A percentile compares a stretch with the other conserved stretches of the same genome.
Evolutionary conservation across 805 yeast genomes (phyloP).

Genomic region (Komagataella ulmi): DNA sequence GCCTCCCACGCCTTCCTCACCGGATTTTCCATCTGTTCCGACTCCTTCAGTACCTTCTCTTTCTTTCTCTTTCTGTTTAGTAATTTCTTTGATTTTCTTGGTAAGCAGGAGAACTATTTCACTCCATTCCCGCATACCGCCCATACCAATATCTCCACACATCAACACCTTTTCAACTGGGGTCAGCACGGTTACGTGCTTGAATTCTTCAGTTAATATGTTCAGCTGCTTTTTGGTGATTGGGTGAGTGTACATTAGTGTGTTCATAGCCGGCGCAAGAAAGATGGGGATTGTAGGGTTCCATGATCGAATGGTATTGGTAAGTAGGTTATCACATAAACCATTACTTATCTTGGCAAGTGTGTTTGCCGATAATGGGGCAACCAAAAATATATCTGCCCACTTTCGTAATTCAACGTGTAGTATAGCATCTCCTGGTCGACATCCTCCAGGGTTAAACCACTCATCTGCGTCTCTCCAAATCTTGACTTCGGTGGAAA

Average conservation of each 20-base stretch:
- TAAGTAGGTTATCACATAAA: conserved; percentile 80
- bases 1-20: conserved; percentile 18
- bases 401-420: conserved; percentile 92
- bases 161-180: conserved; percentile 93
- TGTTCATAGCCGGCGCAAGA: conserved; percentile 93
- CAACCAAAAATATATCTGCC: conserved; percentile 89
- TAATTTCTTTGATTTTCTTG: conserved; percentile 49
- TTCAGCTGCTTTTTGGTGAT: conserved; percentile 75
- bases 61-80: conserved; percentile 33
- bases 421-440: conserved; percentile 92
- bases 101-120: conserved; percentile 84
- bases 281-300: conserved; percentile 81
- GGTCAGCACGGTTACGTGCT: conserved; percentile 85
- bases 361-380: conserved; percentile 93
- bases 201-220: conserved; percentile 77
- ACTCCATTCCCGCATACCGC: conserved; percentile 98
- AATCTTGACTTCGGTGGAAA: conserved; percentile 58
- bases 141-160: conserved; percentile 98
- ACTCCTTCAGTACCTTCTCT: conserved; percentile 25
- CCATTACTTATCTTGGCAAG: conserved; percentile 84
- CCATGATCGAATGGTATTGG: conserved; percentile 92
- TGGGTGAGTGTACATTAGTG: conserved; percentile 81
- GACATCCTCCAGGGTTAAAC: conserved; percentile 29
- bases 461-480: conserved; percentile 96
- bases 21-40: conserved; percentile 15